Evolutionary conservation across 2,329 filamentous ascomycete species (phyloP).

Genomic region (Aureobasidium melanogenum): DNA sequence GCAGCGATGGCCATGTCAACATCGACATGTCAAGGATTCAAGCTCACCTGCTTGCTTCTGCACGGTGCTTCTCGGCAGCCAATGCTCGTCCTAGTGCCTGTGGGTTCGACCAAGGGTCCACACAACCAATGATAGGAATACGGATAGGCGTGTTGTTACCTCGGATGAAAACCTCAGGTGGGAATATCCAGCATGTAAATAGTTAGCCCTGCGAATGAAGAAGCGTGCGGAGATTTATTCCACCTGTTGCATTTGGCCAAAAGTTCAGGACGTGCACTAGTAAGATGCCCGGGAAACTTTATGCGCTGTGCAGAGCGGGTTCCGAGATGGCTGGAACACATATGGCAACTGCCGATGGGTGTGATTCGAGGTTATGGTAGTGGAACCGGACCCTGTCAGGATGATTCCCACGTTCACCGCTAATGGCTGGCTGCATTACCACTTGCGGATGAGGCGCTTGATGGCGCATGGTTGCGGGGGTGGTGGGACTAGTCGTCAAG

Average conservation of each 20-base stretch:
- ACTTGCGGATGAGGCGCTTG: constrained; percentile 12
- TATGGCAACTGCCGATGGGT: constrained; percentile 7
- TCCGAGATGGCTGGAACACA: constrained; percentile 10
- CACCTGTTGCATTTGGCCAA: constrained; percentile 10
- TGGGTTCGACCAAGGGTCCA: constrained; percentile 12
- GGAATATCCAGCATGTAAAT: constrained; percentile 10
- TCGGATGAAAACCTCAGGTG: constrained; percentile 8
- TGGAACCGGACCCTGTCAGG: constrained; percentile 12
- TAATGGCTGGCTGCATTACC: constrained; percentile 14
- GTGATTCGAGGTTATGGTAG: constrained; percentile 7
- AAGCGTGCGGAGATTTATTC: constrained; percentile 10
- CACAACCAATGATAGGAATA: constrained; percentile 11
- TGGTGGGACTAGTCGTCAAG: constrained; percentile 13
- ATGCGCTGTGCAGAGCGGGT: constrained; percentile 5
- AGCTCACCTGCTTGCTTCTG: constrained; percentile 12
- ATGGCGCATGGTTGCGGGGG: constrained; percentile 13
- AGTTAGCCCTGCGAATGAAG: constrained; percentile 6
- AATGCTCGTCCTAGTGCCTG: constrained; percentile 8
- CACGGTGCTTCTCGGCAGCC: constrained; percentile 11
- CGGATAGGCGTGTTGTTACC: constrained; percentile 7
- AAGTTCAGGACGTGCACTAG: constrained; percentile 3
- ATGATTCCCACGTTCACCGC: constrained; percentile 12
- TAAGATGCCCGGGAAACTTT: constrained; percentile 8
- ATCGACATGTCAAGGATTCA: constrained; percentile 12
- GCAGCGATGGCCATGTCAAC: constrained; percentile 11